Conservation (phyloP, 306 rosid species). For the Fragaria nilgerrensis region DNA sequence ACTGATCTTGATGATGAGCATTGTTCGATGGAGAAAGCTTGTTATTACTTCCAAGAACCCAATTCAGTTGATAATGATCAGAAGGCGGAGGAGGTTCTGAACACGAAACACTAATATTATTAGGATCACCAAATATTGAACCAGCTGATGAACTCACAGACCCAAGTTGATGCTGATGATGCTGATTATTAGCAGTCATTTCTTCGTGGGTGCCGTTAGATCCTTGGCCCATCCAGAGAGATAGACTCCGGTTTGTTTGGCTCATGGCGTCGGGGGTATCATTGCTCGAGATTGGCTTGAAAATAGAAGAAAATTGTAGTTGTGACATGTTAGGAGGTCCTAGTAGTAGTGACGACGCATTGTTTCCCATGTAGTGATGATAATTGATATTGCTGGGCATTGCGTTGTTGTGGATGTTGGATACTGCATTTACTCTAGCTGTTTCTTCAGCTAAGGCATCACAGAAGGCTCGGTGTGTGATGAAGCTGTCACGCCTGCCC, state of each 20-base stretch:
- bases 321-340: conserved; percentile 39
- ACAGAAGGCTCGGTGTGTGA: conserved; percentile 87
- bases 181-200: conserved; percentile 10
- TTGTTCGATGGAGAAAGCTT: conserved; percentile 30
- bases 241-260: conserved; percentile 39
- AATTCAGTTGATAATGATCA: conserved; percentile 45
- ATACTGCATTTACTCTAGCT: conserved; percentile 67
- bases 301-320: conserved; percentile 46
- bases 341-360: conserved; percentile 18
- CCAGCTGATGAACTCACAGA: conserved; percentile 28
- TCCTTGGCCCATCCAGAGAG: conserved; percentile 56
- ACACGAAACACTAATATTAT: conserved; percentile 24
- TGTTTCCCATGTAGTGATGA: conserved; percentile 46
- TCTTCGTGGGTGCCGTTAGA: conserved; percentile 28
- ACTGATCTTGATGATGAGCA: conserved; percentile 27
- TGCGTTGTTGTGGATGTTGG: conserved; percentile 40
- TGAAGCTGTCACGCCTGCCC: conserved; percentile 89
- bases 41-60: conserved; percentile 62
- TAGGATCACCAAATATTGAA: conserved; percentile 37
- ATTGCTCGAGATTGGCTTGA: conserved; percentile 52
- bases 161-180: conserved; percentile 33
- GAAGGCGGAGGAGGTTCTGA: conserved; percentile 35
- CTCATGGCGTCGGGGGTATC: conserved; percentile 31
- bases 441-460: conserved; percentile 97
- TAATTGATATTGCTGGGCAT: conserved; percentile 34